Evolutionary conservation across 1,284 basidiomycete species (phyloP).

Genomic region (Psilocybe mexicana): DNA sequence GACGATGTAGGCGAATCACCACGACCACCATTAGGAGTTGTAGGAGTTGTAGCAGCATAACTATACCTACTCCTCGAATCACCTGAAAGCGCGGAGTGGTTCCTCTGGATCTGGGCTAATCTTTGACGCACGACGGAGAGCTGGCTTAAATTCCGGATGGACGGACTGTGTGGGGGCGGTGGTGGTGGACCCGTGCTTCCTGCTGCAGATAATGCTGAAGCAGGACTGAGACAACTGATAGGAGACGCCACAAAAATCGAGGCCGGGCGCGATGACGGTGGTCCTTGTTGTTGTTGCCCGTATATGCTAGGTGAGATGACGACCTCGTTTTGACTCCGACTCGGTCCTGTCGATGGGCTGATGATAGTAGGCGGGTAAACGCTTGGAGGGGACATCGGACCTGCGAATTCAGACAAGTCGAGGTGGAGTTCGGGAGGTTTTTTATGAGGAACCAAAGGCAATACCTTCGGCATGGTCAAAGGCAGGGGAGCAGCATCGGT

Average conservation of each 20-base stretch:
- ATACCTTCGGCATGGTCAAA: not conserved
- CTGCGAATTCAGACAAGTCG: conserved; percentile 20
- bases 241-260: conserved; percentile 15
- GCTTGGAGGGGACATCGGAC: conserved; percentile 22
- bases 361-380: conserved; percentile 20
- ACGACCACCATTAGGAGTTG: not conserved
- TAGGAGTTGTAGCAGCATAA: not conserved
- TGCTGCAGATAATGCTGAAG: not conserved
- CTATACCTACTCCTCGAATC: conserved; percentile 12
- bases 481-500: not conserved
- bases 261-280: conserved; percentile 6
- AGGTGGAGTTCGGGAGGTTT: conserved; percentile 20
- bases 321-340: not conserved
- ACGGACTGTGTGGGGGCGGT: conserved; percentile 29
- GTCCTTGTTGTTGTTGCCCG: conserved; percentile 3
- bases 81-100: conserved; percentile 22
- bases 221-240: not conserved
- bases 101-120: conserved; percentile 35
- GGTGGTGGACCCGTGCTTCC: conserved; percentile 6
- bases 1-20: not conserved
- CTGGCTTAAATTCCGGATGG: conserved; percentile 35
- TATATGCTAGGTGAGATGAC: conserved; percentile 18
- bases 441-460: conserved; percentile 8
- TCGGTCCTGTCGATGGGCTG: not conserved
- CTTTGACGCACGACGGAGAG: conserved; percentile 39